Base-by-base conservation (phyloP, 139 green algal genomes). In the Chlamydomonas incerta region DNA sequence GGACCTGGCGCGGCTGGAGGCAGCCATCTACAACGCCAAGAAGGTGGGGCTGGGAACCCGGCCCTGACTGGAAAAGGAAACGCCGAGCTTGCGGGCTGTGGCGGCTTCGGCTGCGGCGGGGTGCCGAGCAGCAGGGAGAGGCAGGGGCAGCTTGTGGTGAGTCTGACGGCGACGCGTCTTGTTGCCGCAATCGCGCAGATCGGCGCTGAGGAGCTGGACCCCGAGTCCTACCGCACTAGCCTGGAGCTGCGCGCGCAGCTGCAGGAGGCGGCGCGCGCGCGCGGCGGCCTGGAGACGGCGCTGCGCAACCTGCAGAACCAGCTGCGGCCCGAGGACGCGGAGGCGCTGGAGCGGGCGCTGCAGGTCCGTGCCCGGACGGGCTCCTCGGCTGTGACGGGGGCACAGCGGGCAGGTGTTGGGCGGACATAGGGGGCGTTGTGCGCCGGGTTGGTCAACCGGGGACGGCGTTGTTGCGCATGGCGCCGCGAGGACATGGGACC, bases 1-100 rank as follows among this genome's bases (percentile, higher is more conserved):
- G 0, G 93, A 97, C 69, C 88, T 97, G 66, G 90, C 92, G 1
- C 88, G 89, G 34, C 88, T 97, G 55, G 95, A 97, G 70, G 91
- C 88, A 17, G 92, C 93, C 5, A 95, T 96, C 9, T 83, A 95
- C 17, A 93, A 93, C 41, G 93, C 92, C 0, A 89, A 90, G 35
- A 95, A 95, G 91, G 87, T 95, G 85, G 14, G 68, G 21, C 24
- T n/a, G n/a, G n/a, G n/a, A n/a, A n/a, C n/a, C n/a, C n/a, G n/a
- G n/a, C n/a, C n/a, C n/a, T n/a, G n/a, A n/a, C n/a, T n/a, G n/a
- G n/a, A n/a, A n/a, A n/a, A n/a, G n/a, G n/a, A n/a, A n/a, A n/a
- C n/a, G n/a, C n/a, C n/a, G n/a, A n/a, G n/a, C n/a, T n/a, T n/a
- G n/a, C n/a, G n/a, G n/a, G n/a, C n/a, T n/a, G n/a, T n/a, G n/a